These are phyloP conservation scores for Coemansia sp. DNA, from an alignment of 192 early-diverging fungal species.

Conservation along the genomic window DNA sequence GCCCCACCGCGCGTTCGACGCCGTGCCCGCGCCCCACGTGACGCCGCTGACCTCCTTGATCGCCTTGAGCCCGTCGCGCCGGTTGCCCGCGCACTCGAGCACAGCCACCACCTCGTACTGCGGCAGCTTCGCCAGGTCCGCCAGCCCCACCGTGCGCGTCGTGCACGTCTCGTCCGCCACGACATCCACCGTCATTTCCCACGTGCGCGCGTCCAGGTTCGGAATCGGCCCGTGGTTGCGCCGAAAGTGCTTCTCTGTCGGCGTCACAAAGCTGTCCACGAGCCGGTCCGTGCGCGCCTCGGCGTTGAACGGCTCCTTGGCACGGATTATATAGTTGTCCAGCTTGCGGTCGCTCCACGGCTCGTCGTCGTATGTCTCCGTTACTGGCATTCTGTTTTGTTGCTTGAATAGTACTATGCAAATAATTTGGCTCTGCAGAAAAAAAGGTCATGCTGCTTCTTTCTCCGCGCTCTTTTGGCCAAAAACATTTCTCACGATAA, in stretches of 20 bases:
- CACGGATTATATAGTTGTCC: conserved; percentile 60
- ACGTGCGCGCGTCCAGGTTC: conserved; percentile 57
- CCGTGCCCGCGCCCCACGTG: conserved; percentile 76
- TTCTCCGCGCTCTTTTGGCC: too few relatives aligned
- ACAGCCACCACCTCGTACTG: conserved; percentile 61
- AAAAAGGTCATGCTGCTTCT: too few relatives aligned
- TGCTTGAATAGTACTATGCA: background rate
- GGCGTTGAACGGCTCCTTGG: conserved; percentile 81
- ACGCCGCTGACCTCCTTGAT: conserved; percentile 78
- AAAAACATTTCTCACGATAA: background rate
- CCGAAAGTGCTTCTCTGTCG: conserved; percentile 74
- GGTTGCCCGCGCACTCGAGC: conserved; percentile 85
- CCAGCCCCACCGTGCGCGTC: conserved; percentile 45
- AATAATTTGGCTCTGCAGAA: too few relatives aligned
- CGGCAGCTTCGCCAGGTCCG: conserved; percentile 56
- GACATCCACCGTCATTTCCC: conserved; percentile 60
- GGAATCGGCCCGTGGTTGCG: conserved; percentile 92
- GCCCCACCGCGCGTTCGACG: conserved; percentile 75
- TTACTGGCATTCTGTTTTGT: conserved; percentile 1
- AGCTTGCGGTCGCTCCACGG: conserved; percentile 60
- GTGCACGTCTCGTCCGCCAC: background rate
- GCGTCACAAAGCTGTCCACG: conserved; percentile 69
- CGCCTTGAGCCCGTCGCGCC: conserved; percentile 74
- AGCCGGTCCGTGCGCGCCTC: conserved; percentile 66
- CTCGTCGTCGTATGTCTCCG: conserved; percentile 61